phyloP scores from a whole-genome alignment of 352 stramenopile species.

The Plasmopara halstedii region DNA sequence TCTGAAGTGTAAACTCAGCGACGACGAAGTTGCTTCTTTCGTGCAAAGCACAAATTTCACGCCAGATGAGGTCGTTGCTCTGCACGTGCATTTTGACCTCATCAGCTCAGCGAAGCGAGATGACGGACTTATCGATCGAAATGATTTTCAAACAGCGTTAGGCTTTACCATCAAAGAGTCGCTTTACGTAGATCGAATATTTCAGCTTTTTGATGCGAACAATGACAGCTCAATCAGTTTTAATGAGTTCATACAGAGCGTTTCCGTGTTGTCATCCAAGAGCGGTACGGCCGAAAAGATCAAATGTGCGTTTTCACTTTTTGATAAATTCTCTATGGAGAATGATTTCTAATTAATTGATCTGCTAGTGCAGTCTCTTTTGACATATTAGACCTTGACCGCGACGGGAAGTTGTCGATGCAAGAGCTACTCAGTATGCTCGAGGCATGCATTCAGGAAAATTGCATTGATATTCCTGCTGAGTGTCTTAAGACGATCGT shows the following conservation, averaged over 20 bases:
- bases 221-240: slow-evolving; percentile 78
- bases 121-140: slow-evolving; percentile 67
- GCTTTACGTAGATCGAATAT: slow-evolving; percentile 77
- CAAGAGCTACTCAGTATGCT: slow-evolving; percentile 66
- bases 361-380: slow-evolving; percentile 49
- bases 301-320: slow-evolving; percentile 32
- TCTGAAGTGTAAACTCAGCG: slow-evolving; percentile 46
- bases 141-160: slow-evolving; percentile 71
- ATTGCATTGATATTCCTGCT: slow-evolving; percentile 68
- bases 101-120: slow-evolving; percentile 56
- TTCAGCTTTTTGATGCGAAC: slow-evolving; percentile 75
- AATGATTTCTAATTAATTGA: neutral
- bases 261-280: slow-evolving; percentile 68
- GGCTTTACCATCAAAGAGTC: slow-evolving; percentile 76
- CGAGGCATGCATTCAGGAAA: slow-evolving; percentile 59
- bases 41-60: slow-evolving; percentile 44
- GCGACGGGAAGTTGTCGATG: slow-evolving; percentile 65
- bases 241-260: slow-evolving; percentile 64
- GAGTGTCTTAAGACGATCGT: slow-evolving; percentile 59
- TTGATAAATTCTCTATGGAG: neutral
- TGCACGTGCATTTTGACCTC: slow-evolving; percentile 57
- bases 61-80: slow-evolving; percentile 45
- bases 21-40: slow-evolving; percentile 40
- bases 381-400: slow-evolving; percentile 57
- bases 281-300: slow-evolving; percentile 59